phyloP scores from a whole-genome alignment of 1,284 basidiomycete species.

The Sutorius eximius region DNA sequence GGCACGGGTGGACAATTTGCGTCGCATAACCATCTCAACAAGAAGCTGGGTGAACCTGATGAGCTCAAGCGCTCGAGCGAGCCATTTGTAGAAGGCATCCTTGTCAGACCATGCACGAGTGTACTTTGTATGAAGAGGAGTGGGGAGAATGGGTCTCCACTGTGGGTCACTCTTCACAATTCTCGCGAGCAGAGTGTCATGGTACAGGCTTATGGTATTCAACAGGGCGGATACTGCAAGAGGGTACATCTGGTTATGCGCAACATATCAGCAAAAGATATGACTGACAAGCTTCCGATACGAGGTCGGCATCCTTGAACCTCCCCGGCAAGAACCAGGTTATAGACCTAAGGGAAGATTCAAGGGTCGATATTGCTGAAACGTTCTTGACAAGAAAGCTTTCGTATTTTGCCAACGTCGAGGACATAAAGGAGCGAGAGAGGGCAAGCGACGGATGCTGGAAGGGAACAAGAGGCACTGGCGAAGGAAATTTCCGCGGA shows the following conservation, averaged over 20 bases:
- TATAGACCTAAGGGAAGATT: conserved; percentile 84
- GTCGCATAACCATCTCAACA: conserved; percentile 81
- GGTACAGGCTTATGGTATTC: conserved; percentile 81
- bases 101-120: conserved; percentile 81
- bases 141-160: conserved; percentile 68
- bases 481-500: conserved; percentile 14
- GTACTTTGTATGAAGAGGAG: conserved; percentile 72
- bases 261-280: conserved; percentile 11
- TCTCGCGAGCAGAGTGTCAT: conserved; percentile 78
- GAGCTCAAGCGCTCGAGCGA: conserved; percentile 69
- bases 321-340: conserved; percentile 95
- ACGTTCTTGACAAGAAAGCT: conserved; percentile 81
- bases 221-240: conserved; percentile 66
- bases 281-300: conserved; percentile 84
- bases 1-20: conserved; percentile 60
- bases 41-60: conserved; percentile 79
- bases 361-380: conserved; percentile 81
- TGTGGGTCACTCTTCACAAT: conserved; percentile 63
- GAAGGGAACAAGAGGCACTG: background rate
- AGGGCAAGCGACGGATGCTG: background rate
- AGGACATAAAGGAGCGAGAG: conserved; percentile 39
- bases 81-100: conserved; percentile 70
- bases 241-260: conserved; percentile 15
- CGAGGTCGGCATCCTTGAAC: conserved; percentile 95
- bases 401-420: conserved; percentile 67